Evolutionary conservation across 306 rosid species (phyloP).

Genomic region (Cercis canadensis): DNA sequence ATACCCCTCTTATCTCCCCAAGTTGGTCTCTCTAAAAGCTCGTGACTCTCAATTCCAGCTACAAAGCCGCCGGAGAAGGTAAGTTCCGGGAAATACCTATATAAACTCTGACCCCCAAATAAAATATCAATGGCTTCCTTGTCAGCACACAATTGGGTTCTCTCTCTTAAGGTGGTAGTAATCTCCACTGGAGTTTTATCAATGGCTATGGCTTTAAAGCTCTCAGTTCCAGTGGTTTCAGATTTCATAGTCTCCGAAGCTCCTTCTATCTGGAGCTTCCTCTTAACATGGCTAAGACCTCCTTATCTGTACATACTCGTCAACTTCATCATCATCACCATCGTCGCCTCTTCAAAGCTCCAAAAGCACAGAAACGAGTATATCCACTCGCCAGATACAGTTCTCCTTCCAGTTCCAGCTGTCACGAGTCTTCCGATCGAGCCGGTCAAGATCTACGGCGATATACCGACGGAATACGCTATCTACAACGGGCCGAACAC

Average conservation of each 20-base stretch:
- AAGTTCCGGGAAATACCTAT: neutral
- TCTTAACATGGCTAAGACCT: constrained; percentile 68
- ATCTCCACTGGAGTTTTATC: constrained; percentile 70
- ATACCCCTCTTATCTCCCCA: constrained; percentile 6
- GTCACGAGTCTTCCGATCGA: neutral
- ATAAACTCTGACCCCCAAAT: neutral
- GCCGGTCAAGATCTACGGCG: constrained; percentile 1
- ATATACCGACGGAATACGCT: neutral
- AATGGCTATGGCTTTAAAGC: constrained; percentile 66
- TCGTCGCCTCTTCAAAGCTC: constrained; percentile 77
- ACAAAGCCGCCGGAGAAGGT: constrained; percentile 12
- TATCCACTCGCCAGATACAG: constrained; percentile 21
- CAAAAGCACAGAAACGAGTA: constrained; percentile 40
- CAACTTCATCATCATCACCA: constrained; percentile 83
- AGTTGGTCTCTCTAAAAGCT: neutral
- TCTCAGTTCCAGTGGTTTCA: constrained; percentile 57
- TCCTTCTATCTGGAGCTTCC: constrained; percentile 66
- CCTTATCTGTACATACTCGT: constrained; percentile 81
- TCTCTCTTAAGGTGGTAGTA: constrained; percentile 52
- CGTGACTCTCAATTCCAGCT: neutral
- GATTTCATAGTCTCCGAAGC: constrained; percentile 60
- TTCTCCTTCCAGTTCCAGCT: constrained; percentile 6
- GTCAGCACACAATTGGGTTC: constrained; percentile 41
- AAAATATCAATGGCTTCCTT: constrained; percentile 35
- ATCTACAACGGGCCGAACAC: constrained; percentile 12